phyloP scores from a whole-genome alignment of 2,329 filamentous ascomycete species.

The Colletotrichum paranaense region DNA sequence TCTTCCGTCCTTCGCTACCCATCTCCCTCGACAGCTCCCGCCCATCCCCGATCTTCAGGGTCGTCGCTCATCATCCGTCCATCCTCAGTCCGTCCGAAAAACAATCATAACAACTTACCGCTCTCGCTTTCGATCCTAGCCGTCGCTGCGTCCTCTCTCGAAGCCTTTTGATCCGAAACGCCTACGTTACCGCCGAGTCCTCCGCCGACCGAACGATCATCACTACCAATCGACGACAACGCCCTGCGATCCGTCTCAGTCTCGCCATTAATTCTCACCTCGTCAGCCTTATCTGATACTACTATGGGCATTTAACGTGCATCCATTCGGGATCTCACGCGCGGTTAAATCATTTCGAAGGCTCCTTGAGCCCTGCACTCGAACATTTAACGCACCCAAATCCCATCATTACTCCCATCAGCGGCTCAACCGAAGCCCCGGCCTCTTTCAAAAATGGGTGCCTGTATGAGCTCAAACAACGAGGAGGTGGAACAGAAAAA shows the following conservation, averaged over 20 bases:
- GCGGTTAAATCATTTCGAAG: background rate
- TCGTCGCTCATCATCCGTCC: slow-evolving; percentile 20
- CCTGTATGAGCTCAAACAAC: slow-evolving; percentile 89
- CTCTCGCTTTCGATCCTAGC: background rate
- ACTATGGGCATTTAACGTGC: slow-evolving; percentile 35
- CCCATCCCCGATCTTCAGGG: slow-evolving; percentile 20
- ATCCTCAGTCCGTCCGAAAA: slow-evolving; percentile 19
- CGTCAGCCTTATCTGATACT: background rate
- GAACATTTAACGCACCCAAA: slow-evolving; percentile 1
- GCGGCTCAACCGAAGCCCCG: slow-evolving; percentile 4
- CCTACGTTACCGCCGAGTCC: slow-evolving; percentile 21
- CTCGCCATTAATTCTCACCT: background rate
- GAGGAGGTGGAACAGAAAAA: slow-evolving; percentile 95
- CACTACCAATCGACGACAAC: background rate
- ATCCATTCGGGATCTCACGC: background rate
- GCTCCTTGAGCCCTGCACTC: slow-evolving; percentile 3
- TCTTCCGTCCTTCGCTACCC: slow-evolving; percentile 33
- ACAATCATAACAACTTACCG: background rate
- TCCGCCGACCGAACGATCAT: slow-evolving; percentile 7
- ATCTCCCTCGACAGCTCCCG: slow-evolving; percentile 35
- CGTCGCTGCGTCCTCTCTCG: background rate
- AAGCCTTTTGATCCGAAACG: background rate
- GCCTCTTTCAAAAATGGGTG: slow-evolving; percentile 76
- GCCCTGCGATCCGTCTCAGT: background rate
- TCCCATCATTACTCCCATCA: background rate